Conservation (phyloP, 345 rosid genomes). For the Mallotus nudiflorus region DNA sequence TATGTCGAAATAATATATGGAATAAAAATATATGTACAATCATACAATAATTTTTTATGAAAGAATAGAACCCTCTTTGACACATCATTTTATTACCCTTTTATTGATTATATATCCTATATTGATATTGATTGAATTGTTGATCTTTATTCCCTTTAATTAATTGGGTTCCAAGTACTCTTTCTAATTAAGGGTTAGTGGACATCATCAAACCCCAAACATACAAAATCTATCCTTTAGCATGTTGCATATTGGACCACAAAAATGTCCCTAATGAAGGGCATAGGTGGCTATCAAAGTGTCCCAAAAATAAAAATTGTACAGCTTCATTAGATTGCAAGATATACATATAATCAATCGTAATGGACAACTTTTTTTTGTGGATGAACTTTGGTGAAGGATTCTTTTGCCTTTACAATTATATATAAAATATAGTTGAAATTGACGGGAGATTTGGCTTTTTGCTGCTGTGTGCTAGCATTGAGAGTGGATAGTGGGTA, state of each 20-base stretch:
- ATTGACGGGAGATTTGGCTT: slow-evolving; percentile 45
- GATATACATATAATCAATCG: not conserved
- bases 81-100: not conserved
- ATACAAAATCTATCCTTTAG: not conserved
- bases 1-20: not conserved
- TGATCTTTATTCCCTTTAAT: not conserved
- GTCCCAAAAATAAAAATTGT: not conserved
- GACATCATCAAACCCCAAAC: not conserved
- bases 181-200: slow-evolving; percentile 18
- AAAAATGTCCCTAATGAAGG: not conserved
- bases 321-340: not conserved
- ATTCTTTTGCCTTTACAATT: slow-evolving; percentile 4
- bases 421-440: slow-evolving; percentile 10
- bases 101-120: slow-evolving; percentile 6
- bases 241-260: slow-evolving; percentile 2
- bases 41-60: not conserved
- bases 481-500: not conserved
- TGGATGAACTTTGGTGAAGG: slow-evolving; percentile 24
- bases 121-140: not conserved
- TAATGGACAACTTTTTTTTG: slow-evolving; percentile 21
- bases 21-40: slow-evolving; percentile 21
- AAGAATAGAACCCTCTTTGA: not conserved
- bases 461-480: slow-evolving; percentile 26
- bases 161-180: slow-evolving; percentile 10
- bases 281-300: not conserved